Base-by-base conservation (phyloP, 1,284 basidiomycete genomes). In the Cryptococcus wingfieldii region DNA sequence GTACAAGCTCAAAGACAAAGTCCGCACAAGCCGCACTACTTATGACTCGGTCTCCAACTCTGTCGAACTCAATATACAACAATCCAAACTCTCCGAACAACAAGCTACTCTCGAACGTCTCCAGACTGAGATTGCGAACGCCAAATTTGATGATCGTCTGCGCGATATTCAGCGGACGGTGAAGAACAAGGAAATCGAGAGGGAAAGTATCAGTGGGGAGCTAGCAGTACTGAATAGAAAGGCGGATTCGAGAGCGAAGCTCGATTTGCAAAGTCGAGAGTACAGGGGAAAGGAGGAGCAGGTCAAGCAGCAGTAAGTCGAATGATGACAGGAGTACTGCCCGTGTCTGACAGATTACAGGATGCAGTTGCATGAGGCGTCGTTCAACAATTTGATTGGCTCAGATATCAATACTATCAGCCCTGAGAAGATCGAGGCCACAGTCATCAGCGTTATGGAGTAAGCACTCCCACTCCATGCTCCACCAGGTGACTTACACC, bases 241-340 rank as follows among this genome's bases (percentile, higher is more conserved):
- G 70, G 87, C 90, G 0, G 89, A 94, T 60, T 80, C 84, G 1
- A 81, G 94, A 39, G 92, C 93, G 1, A 87, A 86, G 64, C 76
- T 98, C 46, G 84, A 87, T 41, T 72, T 96, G 59, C 90, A 91
- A 70, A 80, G 85, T 56, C 79, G 79, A 0, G 89, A 93, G 61
- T 71, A 85, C 37, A 82, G 81, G 67, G 81, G 79, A 54, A 91
- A 88, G 77, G 78, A 78, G 19, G 77, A 77, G 16, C 86, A 90
- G 44, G 79, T 90, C 14, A 78, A 83, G 55, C 84, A 82, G 51
- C 83, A 81, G 90, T 92, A 60, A 53, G 86, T 80, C 19, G 10
- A 18, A 7, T 23, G 14, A 18, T 10, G 18, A 25, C 48, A 50
- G 19, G 4, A 16, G 18, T 1, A 38, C 1, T 28, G 27, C 19